These are phyloP conservation scores for Candida morakotiae DNA, from an alignment of 805 yeast genomes.

Conservation along the genomic window DNA sequence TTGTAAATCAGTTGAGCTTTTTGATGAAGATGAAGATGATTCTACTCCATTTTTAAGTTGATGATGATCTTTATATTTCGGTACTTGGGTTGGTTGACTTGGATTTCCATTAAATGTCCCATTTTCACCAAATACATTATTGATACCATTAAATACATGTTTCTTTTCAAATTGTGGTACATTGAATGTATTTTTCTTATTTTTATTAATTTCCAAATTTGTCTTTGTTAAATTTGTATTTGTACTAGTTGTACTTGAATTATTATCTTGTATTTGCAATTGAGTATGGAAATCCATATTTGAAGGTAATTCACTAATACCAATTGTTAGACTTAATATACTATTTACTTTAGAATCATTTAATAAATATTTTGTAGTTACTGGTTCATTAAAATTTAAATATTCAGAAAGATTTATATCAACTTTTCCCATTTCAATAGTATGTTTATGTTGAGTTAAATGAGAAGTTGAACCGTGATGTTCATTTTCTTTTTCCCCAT, in stretches of 20 bases:
- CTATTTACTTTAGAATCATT: slow-evolving; percentile 81
- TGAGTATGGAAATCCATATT: slow-evolving; percentile 40
- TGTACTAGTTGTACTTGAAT: slow-evolving; percentile 5
- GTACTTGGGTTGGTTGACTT: slow-evolving; percentile 1
- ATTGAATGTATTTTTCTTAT: slow-evolving; percentile 17
- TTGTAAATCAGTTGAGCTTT: neutral
- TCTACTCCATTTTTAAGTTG: neutral
- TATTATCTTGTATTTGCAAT: slow-evolving; percentile 30
- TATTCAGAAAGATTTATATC: slow-evolving; percentile 72
- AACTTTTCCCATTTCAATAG: slow-evolving; percentile 56
- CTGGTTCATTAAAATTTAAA: slow-evolving; percentile 48
- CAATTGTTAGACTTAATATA: slow-evolving; percentile 60
- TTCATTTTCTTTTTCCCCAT: slow-evolving; percentile 9
- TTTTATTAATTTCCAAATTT: slow-evolving; percentile 1
- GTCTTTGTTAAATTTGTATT: neutral
- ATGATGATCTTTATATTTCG: neutral
- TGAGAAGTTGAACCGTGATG: slow-evolving; percentile 7
- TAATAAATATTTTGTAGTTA: slow-evolving; percentile 61
- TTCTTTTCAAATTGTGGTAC: slow-evolving; percentile 38
- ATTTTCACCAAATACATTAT: slow-evolving; percentile 29
- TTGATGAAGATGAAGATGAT: slow-evolving; percentile 2
- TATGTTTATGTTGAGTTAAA: slow-evolving; percentile 8
- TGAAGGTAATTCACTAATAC: slow-evolving; percentile 40
- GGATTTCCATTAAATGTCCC: slow-evolving; percentile 6
- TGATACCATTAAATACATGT: slow-evolving; percentile 48